Base-by-base conservation (phyloP, 2,329 filamentous ascomycete genomes). In the Penicillium thymicola region DNA sequence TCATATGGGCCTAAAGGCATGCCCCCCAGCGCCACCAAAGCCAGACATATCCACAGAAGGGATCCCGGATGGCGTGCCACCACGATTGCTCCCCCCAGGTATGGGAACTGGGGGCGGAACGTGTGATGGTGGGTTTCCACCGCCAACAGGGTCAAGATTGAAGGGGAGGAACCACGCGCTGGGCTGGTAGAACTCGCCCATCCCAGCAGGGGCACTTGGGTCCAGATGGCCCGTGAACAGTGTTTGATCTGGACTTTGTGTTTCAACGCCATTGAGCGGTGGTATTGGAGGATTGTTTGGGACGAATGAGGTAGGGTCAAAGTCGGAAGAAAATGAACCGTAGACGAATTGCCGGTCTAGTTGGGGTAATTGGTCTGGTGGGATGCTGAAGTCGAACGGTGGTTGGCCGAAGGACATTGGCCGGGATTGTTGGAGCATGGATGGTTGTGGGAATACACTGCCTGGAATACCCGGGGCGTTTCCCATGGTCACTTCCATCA, bases 111-210 rank as follows among this genome's bases (percentile, higher is more conserved):
- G 46, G 13, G 50, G 59, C 10, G 60, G 58, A 23, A 57, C 47
- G 8, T 57, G 49, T 23, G 46, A 43, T 27, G 55, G 45, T 27
- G 55, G 50, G 34, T 40, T 58, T 9, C 38, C 54, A 36, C 49
- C 57, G 23, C 69, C 63, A 18, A 73, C 55, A 5, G 91, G 89
- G 57, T 94, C 89, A 75, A 96, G 85, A 70, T 96, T 95, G 75
- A 96, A 96, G 1, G 92, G 91, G 79, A 96, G 86, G 72, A 95
- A 96, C 90, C 92, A 97, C 5, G 89, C 90, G 51, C 87, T 88
- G 44, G 74, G 73, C 42, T 76, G 74, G 53, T 74, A 71, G 56
- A 70, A 74, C 41, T 75, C 74, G 46, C 71, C 72, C 6, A 69
- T 67, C 4, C 69, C 73, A 1, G 73, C 65, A 1, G 70, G 71